Evolutionary conservation across 2,329 filamentous ascomycete genomes (phyloP), one percentile per base, ranked within the genome.

Genomic region (Diaporthe batatas): DNA sequence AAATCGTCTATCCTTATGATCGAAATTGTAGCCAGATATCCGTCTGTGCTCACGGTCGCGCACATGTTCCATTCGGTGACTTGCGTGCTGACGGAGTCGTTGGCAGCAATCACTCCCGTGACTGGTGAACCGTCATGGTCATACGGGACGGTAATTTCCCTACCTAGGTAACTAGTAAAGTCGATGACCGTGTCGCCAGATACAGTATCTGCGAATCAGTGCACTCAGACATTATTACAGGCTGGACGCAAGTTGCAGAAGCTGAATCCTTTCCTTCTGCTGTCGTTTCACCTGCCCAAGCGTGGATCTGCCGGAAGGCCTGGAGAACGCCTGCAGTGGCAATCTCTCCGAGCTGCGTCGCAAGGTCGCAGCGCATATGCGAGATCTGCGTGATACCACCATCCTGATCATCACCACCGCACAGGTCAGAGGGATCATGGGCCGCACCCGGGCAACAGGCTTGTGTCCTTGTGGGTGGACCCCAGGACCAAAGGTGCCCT

Each of bases 301-400:
- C 44, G 62, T 21, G 44, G 3, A 65, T 65, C 3, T 39, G 62
- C 32, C 44, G 44, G 44, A 32, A 21, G 6, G 12, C n/a, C 32
- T 36, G 29, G 36, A 65, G 62, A 65, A 51, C 62, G 18, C 42
- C 44, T 65, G 44, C 44, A 65, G 29, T 36, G 44, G 44, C 21
- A 51, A 36, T 65, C 62, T 65, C 21, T 21, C 62, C 11, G 32
- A 65, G 39, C 53, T 29, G 67, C 53, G 36, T 57, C 36, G 21
- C 39, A 32, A 36, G 39, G 68, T 49, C 54, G 29, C 54, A 51
- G 54, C 55, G 55, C 62, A 65, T 65, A 65, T 65, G 62, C 62
- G 32, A 65, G 62, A 65, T 65, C 62, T 65, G 44, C 62, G 32
- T 32, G 21, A 65, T 34, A 51, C 44, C 62, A 65, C 36, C 57